Evolutionary conservation across 2,329 filamentous ascomycete genomes (phyloP), one percentile per base, ranked within the genome.

Genomic region (Verticillium albo-atrum): DNA sequence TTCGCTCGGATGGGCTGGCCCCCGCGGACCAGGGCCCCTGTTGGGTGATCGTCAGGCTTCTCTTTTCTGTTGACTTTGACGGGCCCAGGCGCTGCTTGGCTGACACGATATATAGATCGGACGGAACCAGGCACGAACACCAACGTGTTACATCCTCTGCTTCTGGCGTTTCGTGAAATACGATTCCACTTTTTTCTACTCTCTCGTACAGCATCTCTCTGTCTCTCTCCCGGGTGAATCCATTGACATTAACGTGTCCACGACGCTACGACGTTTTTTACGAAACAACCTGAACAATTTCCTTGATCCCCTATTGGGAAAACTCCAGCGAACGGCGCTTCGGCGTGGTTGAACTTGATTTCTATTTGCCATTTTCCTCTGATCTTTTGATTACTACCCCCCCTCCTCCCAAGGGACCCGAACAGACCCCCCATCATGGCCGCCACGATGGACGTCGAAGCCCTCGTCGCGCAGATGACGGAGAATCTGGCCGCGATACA

Each of bases 381-480:
- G 20, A 23, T 23, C 42, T 50, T 50, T 50, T 50, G 42, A 23
- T 50, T 20, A n/a, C 42, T 17, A 9, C 42, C 20, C 14, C 9
- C 42, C 42, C n/a, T 50, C 6, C 20, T 20, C 20, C 42, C n/a
- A 26, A 50, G 42, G 42, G 42, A 50, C 30, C 12, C n/a, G n/a
- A 15, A 14, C 14, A 32, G 4, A 27, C 3, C 2, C n/a, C 14
- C 25, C 23, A 23, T 23, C 54, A 62, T 61, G 60, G 55, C 62
- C 28, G 57, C 37, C 60, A 69, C 60, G 28, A 65, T 70, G 64
- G 72, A 77, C 59, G 72, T 78, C 60, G 69, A 73, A 15, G 62
- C 68, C 51, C 74, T 79, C 54, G 71, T 78, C 63, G 66, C 71
- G 61, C 72, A 77, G 65, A 76, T 79, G 75, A 74, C 73, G 62